phyloP scores from a whole-genome alignment of 768 basidiomycete genomes.

The Tylopilus intermedius region DNA sequence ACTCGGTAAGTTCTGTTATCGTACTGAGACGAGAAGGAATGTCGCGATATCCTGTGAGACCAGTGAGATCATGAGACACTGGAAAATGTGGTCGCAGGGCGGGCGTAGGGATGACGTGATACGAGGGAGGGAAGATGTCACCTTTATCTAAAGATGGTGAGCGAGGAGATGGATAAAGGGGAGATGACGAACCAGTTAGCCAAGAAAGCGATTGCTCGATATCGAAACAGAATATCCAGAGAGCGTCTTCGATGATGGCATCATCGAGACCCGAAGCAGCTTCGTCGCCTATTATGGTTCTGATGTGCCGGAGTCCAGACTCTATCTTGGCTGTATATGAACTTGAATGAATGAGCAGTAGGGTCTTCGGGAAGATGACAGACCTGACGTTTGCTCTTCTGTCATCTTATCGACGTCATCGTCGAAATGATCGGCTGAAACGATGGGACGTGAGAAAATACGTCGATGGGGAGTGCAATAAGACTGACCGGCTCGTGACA shows the following conservation, averaged over 20 bases:
- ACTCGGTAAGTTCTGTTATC: constrained; percentile 64
- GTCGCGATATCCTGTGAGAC: constrained; percentile 21
- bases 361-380: neutral
- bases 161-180: neutral
- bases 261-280: constrained; percentile 67
- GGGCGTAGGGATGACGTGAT: neutral
- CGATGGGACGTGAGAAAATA: neutral
- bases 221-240: constrained; percentile 90
- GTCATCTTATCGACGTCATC: constrained; percentile 79
- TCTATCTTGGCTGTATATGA: constrained; percentile 54
- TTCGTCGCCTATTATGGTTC: constrained; percentile 61
- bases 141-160: constrained; percentile 38
- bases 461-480: neutral
- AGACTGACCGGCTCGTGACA: constrained; percentile 35
- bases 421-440: constrained; percentile 74
- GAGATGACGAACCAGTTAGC: constrained; percentile 56
- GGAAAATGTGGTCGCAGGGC: constrained; percentile 4
- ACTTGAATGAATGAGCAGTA: constrained; percentile 6
- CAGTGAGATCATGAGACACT: constrained; percentile 20
- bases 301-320: constrained; percentile 63
- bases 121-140: neutral
- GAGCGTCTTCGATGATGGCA: constrained; percentile 63
- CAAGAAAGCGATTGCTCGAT: constrained; percentile 70
- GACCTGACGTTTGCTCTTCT: constrained; percentile 39
- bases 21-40: constrained; percentile 45